Conservation (phyloP, 2,329 filamentous ascomycete genomes). For the Fusarium sp. region DNA sequence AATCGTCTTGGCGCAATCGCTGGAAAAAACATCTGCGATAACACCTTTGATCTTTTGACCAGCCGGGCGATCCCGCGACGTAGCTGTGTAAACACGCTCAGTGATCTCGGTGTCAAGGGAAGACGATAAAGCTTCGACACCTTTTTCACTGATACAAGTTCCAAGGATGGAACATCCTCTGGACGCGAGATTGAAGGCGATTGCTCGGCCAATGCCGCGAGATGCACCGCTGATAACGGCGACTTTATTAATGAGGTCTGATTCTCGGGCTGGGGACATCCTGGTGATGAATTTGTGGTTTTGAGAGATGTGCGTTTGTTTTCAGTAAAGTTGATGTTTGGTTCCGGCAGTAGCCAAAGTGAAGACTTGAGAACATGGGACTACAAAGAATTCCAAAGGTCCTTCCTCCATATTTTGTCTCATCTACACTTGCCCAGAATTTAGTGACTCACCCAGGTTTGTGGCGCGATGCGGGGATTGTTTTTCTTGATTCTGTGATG, state of each 20-base stretch:
- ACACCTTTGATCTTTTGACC: slow-evolving; percentile 48
- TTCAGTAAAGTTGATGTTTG: accelerated
- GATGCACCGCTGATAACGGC: slow-evolving; percentile 42
- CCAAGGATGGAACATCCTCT: slow-evolving; percentile 51
- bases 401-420: too few relatives aligned
- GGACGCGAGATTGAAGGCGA: slow-evolving; percentile 46
- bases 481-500: neutral
- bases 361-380: too few relatives aligned
- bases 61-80: slow-evolving; percentile 17
- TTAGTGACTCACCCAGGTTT: neutral
- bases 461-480: slow-evolving; percentile 6
- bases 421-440: too few relatives aligned
- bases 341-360: neutral
- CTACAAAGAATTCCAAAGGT: too few relatives aligned
- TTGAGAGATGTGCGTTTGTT: accelerated
- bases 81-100: slow-evolving; percentile 23
- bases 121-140: slow-evolving; percentile 38
- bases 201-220: slow-evolving; percentile 47
- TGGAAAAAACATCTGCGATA: slow-evolving; percentile 49
- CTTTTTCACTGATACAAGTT: slow-evolving; percentile 46
- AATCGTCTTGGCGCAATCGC: slow-evolving; percentile 46
- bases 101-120: slow-evolving; percentile 42
- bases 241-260: slow-evolving; percentile 35
- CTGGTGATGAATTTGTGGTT: neutral
- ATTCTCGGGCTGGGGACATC: slow-evolving; percentile 10